Base-by-base conservation (phyloP, 2,329 filamentous ascomycete genomes). In the Knufia fluminis region DNA sequence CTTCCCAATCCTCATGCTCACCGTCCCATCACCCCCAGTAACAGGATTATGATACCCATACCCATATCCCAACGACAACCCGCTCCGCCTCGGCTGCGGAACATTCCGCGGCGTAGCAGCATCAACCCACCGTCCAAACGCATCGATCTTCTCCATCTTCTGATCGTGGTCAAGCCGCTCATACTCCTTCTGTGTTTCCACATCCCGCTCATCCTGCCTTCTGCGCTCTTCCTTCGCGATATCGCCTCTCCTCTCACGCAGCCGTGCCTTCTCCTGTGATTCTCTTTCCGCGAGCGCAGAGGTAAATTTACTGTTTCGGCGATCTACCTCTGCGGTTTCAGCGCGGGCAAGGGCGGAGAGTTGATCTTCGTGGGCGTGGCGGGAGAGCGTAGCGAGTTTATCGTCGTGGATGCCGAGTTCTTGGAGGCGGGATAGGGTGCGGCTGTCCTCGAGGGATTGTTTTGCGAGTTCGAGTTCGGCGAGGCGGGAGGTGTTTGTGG, bases 391-490 rank as follows among this genome's bases (percentile, higher is more conserved):
- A 16, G 35, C 35, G 14, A 38, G 35, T 20, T 16, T 41, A 12
- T 41, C 38, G 17, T 41, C 22, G 38, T 41, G 38, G 17, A 41
- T 41, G 38, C 38, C 38, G n/a, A 41, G 17, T 24, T 19, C 19
- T 41, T 41, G 38, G 22, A 41, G 38, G 17, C 19, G 38, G n/a
- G 38, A 19, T 17, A 41, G 19, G 38, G 38, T 41, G 38, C 38
- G 38, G 4, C 4, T 3, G 35, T 38, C 35, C n/a, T 41, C 38
- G 19, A 41, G 38, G 38, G 38, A 41, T 12, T 19, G 38, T 24
- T 22, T 41, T 20, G 38, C 16, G 8, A 23, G 16, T 19, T 23
- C 19, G 38, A 41, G 38, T 24, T 22, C 38, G 7, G 16, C 38
- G 7, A 41, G 7, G 9, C n/a, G 9, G 8, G 9, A 4, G 17